phyloP scores from a whole-genome alignment of 768 basidiomycete species.

The Termitomyces sp. region DNA sequence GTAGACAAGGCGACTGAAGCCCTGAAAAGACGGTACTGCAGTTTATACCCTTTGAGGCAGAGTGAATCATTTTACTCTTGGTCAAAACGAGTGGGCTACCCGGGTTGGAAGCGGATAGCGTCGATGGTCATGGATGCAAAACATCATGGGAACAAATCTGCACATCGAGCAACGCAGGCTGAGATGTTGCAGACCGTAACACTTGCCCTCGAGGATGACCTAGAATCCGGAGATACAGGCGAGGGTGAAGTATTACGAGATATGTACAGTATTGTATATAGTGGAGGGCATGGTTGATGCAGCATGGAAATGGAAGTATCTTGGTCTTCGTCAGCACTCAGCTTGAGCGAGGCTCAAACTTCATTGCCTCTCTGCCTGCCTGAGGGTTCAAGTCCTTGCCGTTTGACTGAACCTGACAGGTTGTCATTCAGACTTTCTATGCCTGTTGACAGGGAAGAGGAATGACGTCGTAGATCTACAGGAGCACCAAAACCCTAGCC shows the following conservation, averaged over 20 bases:
- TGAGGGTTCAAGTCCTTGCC: too few species aligned
- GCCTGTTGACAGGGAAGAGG: background rate
- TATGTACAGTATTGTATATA: slow-evolving; percentile 5
- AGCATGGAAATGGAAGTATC: background rate
- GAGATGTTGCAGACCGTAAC: slow-evolving; percentile 6
- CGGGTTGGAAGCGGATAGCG: slow-evolving; percentile 2
- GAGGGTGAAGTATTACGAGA: slow-evolving; percentile 2
- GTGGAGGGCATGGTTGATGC: background rate
- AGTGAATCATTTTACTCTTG: background rate
- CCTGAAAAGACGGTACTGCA: background rate
- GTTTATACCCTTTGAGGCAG: background rate
- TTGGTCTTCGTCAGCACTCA: background rate
- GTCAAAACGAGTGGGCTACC: slow-evolving; percentile 2
- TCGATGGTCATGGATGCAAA: slow-evolving; percentile 3
- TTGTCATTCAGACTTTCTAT: background rate
- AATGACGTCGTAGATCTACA: background rate
- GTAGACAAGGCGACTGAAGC: slow-evolving; percentile 5
- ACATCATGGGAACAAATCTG: slow-evolving; percentile 4
- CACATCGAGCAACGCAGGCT: slow-evolving; percentile 5
- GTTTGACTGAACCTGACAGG: background rate
- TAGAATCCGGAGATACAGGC: background rate
- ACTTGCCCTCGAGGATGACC: slow-evolving; percentile 1
- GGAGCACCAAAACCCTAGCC: background rate
- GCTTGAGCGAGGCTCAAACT: background rate
- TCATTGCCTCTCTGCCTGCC: background rate